Evolutionary conservation across 2,329 filamentous ascomycete genomes (phyloP).

Genomic region (Cercospora citrullina): DNA sequence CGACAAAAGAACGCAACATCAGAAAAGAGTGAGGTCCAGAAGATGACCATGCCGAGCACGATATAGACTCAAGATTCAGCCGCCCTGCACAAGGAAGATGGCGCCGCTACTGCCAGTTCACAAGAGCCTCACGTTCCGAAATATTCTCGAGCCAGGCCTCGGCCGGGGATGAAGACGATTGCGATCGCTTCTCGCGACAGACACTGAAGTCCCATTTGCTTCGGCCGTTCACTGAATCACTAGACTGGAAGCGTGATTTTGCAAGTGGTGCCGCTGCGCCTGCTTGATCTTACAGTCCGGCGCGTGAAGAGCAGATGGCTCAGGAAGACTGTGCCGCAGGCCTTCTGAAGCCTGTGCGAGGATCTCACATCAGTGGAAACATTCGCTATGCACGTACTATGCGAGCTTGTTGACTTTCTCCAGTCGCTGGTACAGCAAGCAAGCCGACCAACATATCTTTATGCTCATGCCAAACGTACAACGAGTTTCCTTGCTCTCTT

Average conservation of each 20-base stretch:
- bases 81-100: slow-evolving; percentile 5
- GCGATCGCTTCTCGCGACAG: neutral
- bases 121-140: slow-evolving; percentile 14
- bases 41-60: neutral
- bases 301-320: no score
- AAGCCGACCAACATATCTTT: neutral
- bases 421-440: no score
- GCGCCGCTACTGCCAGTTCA: neutral
- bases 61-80: slow-evolving; percentile 7
- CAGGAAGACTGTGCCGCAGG: no score
- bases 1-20: neutral
- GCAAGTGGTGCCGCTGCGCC: neutral
- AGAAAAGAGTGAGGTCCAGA: neutral
- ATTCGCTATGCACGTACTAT: no score
- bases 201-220: neutral
- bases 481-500: neutral
- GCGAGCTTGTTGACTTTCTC: no score
- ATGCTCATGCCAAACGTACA: neutral
- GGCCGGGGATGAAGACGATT: neutral
- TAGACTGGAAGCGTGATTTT: neutral
- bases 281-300: no score
- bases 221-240: neutral
- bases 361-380: no score
- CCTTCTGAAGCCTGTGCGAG: no score
- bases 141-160: slow-evolving; percentile 11